phyloP scores from a whole-genome alignment of 2,329 filamentous ascomycete genomes.

The Alternaria incomplexa region DNA sequence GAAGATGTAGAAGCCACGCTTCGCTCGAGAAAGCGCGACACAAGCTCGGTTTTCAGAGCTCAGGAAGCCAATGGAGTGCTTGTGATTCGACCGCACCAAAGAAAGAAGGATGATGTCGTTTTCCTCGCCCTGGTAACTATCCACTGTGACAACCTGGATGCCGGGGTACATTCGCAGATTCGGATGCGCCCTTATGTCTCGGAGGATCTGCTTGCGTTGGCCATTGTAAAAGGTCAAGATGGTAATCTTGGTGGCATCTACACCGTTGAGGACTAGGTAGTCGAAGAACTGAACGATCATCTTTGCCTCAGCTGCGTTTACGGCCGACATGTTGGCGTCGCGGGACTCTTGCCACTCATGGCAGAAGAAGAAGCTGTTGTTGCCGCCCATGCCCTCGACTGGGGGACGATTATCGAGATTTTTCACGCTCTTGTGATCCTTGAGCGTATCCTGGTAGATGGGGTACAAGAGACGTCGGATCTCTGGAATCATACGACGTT shows the following conservation, averaged over 20 bases:
- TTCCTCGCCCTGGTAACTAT: slow-evolving; percentile 86
- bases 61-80: slow-evolving; percentile 73
- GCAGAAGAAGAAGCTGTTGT: slow-evolving; percentile 66
- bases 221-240: slow-evolving; percentile 89
- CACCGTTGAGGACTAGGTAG: slow-evolving; percentile 74
- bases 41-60: slow-evolving; percentile 67
- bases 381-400: slow-evolving; percentile 67
- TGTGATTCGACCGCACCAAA: slow-evolving; percentile 72
- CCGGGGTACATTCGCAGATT: slow-evolving; percentile 44
- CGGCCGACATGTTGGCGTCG: slow-evolving; percentile 69
- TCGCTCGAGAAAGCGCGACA: slow-evolving; percentile 72
- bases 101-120: slow-evolving; percentile 85
- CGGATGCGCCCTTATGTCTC: slow-evolving; percentile 51
- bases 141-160: slow-evolving; percentile 77
- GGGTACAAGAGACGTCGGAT: slow-evolving; percentile 66
- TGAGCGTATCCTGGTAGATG: slow-evolving; percentile 63
- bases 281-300: slow-evolving; percentile 77
- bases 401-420: slow-evolving; percentile 53
- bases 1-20: slow-evolving; percentile 82
- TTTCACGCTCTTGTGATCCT: slow-evolving; percentile 65
- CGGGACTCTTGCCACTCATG: slow-evolving; percentile 70
- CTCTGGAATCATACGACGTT: slow-evolving; percentile 76
- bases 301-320: slow-evolving; percentile 73
- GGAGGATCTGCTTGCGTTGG: slow-evolving; percentile 71
- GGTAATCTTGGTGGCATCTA: slow-evolving; percentile 68